A percentile compares a stretch with the other conserved stretches of the same genome.
phyloP scores from a whole-genome alignment of 495 filamentous ascomycete species.

The Neurospora sp. region DNA sequence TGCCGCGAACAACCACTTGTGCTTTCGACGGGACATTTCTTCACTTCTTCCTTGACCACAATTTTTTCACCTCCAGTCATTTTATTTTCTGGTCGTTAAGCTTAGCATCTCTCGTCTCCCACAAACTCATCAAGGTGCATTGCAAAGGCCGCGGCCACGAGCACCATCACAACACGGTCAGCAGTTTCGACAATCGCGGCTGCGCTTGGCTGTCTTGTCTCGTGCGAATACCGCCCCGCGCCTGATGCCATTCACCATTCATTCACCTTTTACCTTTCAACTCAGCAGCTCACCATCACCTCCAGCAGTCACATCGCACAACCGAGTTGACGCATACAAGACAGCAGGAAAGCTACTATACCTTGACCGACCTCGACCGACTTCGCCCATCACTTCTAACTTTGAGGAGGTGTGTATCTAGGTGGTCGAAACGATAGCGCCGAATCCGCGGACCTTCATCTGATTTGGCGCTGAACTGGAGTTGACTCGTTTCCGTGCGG shows the following conservation, averaged over 20 bases:
- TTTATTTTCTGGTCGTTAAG: neutral
- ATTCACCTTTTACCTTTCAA: neutral
- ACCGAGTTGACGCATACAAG: neutral
- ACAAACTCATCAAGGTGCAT: neutral
- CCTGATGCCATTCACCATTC: neutral
- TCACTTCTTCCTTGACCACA: neutral
- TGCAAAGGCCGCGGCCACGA: neutral
- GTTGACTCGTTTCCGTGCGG: neutral
- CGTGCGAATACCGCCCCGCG: neutral
- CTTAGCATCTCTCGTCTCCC: neutral
- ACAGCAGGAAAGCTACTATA: neutral
- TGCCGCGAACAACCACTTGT: neutral
- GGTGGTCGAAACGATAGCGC: neutral
- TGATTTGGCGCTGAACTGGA: neutral
- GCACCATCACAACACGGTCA: neutral
- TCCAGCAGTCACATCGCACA: neutral
- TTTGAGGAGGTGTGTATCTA: neutral
- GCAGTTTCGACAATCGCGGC: neutral
- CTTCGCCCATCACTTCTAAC: neutral
- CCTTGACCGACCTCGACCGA: neutral
- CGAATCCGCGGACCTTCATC: neutral
- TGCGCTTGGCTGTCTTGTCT: neutral
- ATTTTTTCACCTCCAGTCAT: neutral
- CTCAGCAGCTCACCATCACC: neutral
- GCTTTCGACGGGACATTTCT: neutral